phyloP scores from a whole-genome alignment of 1,284 basidiomycete genomes.

The Pascua sp. region DNA sequence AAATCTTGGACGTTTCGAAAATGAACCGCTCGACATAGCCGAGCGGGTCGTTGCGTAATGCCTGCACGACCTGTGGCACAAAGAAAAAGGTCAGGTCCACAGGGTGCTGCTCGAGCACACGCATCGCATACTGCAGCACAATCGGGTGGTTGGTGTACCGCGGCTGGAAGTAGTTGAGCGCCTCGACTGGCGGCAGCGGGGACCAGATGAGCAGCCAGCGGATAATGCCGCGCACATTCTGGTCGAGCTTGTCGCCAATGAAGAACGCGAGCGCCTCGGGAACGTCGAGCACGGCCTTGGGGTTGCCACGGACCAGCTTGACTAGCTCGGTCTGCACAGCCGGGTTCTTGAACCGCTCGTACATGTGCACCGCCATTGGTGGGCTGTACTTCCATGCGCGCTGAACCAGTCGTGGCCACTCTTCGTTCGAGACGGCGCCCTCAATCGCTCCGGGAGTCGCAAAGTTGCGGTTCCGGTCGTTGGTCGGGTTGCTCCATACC shows the following conservation, averaged over 20 bases:
- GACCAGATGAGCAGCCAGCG: constrained; percentile 85
- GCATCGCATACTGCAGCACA: constrained; percentile 93
- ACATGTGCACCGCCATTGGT: constrained; percentile 73
- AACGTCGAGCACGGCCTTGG: constrained; percentile 66
- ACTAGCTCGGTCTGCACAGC: constrained; percentile 66
- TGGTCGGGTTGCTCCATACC: constrained; percentile 88
- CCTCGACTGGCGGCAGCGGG: constrained; percentile 80
- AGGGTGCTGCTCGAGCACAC: constrained; percentile 90
- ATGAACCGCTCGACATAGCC: constrained; percentile 96
- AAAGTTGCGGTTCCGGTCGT: constrained; percentile 59
- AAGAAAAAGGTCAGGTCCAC: constrained; percentile 98
- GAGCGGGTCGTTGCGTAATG: constrained; percentile 78
- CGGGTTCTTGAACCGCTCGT: constrained; percentile 76
- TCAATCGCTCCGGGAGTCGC: background rate
- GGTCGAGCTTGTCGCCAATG: constrained; percentile 67
- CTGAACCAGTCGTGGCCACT: constrained; percentile 66
- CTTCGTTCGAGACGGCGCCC: constrained; percentile 52
- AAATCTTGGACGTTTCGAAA: constrained; percentile 95
- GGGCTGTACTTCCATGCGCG: constrained; percentile 82
- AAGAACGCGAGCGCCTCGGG: constrained; percentile 78
- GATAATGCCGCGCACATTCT: constrained; percentile 3
- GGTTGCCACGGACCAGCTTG: constrained; percentile 69
- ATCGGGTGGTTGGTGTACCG: constrained; percentile 78
- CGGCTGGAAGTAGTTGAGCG: constrained; percentile 80
- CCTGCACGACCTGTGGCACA: constrained; percentile 97